Base-by-base conservation (phyloP, 495 filamentous ascomycete genomes). In the Lophiostoma macrostomum region DNA sequence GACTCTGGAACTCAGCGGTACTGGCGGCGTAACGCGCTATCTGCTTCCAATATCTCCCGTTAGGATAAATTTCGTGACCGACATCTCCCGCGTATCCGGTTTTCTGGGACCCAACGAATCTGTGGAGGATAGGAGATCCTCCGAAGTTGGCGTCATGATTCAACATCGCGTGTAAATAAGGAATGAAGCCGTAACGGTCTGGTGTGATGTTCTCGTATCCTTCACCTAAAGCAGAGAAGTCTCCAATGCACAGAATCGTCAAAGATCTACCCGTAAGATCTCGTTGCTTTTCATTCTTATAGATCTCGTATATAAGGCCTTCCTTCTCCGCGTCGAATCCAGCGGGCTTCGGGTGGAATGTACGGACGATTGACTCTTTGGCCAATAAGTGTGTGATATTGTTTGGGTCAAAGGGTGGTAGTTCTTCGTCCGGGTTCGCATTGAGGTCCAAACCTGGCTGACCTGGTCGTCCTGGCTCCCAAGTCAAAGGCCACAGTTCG, bases 291-390 rank as follows among this genome's bases (percentile, higher is more conserved):
- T 29, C 31, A 12, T 20, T 2, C 10, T 20, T 27, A 10, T 18
- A 34, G 4, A 42, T 4, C 27, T 31, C 31, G 14, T 18, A 30
- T 2, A 43, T 5, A 13, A 53, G 4, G 4, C 8, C 28, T 6
- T 53, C 25, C 23, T 30, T 43, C 18, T 11, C 23, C 5, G 22
- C 37, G 8, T 5, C 20, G 50, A 43, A 44, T 6, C 50, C 50
- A 4, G 14, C 38, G 2, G 50, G 39, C 16, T 34, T 42, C 4
- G 50, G 50, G 44, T 53, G 50, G 22, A 53, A 53, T 4, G 50
- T 53, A 8, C 28, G 20, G 2, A 24, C 20, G 3, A 13, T 11
- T 27, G 7, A 16, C 20, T 29, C 48, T 18, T 28, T 29, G 4
- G 4, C 35, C 8, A 7, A 3, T 10, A 32, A 7, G n/a, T 40